Base-by-base conservation (phyloP, 2,329 filamentous ascomycete species). In the Beauveria varroae region DNA sequence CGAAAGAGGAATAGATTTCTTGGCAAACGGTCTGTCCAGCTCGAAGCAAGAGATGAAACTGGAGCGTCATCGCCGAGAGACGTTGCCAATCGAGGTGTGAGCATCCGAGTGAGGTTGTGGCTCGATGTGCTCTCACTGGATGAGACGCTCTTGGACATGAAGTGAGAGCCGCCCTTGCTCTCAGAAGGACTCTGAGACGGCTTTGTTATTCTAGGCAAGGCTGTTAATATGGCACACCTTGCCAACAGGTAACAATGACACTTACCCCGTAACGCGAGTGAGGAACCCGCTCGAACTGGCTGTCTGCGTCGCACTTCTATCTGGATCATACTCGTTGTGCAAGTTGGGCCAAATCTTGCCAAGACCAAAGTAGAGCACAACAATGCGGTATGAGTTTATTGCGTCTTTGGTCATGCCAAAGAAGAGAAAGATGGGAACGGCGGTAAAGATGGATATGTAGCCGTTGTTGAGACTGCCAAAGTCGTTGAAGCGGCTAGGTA, bases 391-490 rank as follows among this genome's bases (percentile, higher is more conserved):
- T 57, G 72, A 73, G 61, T 81, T 80, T 63, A 78, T 71, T 12
- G 80, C 80, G 34, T 85, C 82, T 28, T 75, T 75, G n/a, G 79
- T 83, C 62, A 77, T 77, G 51, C 83, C 83, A 60, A 85, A 86
- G 69, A 83, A 83, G 34, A 77, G 47, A 47, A 84, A 80, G 53
- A 85, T 75, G 52, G 78, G 74, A 1, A 80, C 66, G 5, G 75
- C 72, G 2, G 80, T 77, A 2, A 81, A 55, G 58, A 82, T 79
- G 24, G 76, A 64, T 22, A 84, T 74, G 71, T 81, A 86, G 58
- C 73, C 74, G 62, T 76, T 74, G 65, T 81, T 80, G 65, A 81
- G 65, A 54, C 73, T 67, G 1, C 68, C 57, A 56, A 77, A 79
- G 14, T 68, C 66, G 16, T 81, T 65, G 18, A 72, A 57, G 62